Percentiles rank a stretch among this genome's conserved stretches.
Evolutionary conservation across 2,329 filamentous ascomycete species (phyloP).

Genomic region (Hortaea werneckii): DNA sequence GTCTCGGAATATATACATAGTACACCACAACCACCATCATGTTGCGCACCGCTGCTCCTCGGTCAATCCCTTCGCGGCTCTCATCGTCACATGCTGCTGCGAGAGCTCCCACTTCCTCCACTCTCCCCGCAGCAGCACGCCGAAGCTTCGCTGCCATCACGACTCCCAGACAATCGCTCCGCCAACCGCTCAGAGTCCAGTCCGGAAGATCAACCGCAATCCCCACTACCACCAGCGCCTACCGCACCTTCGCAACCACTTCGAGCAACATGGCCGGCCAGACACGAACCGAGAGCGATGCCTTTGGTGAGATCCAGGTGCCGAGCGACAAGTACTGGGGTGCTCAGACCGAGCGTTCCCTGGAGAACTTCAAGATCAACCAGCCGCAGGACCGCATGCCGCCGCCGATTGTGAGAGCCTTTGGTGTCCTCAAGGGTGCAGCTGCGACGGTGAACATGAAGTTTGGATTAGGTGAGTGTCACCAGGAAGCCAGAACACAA

Average conservation of each 20-base stretch:
- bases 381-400: conserved; percentile 99
- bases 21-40: background rate
- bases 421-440: conserved; percentile 94
- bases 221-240: background rate
- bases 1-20: too few species aligned
- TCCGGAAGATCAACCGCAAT: background rate
- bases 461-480: conserved; percentile 66
- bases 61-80: background rate
- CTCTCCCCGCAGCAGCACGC: conserved; percentile 3
- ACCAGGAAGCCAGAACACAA: background rate
- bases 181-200: background rate
- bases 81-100: conserved; percentile 1
- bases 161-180: background rate
- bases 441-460: conserved; percentile 93
- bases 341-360: conserved; percentile 89
- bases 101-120: background rate
- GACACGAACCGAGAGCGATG: conserved; percentile 84
- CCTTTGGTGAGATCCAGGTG: conserved; percentile 94
- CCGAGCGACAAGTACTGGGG: conserved; percentile 94
- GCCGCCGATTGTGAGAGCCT: conserved; percentile 79
- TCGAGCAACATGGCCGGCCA: conserved; percentile 23
- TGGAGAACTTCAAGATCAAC: conserved; percentile 98
- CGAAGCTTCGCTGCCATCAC: conserved; percentile 1
- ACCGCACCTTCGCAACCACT: conserved; percentile 22
- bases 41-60: conserved; percentile 1